Evolutionary conservation across 306 rosid genomes (phyloP).

Genomic region (Arachis hypogaea): DNA sequence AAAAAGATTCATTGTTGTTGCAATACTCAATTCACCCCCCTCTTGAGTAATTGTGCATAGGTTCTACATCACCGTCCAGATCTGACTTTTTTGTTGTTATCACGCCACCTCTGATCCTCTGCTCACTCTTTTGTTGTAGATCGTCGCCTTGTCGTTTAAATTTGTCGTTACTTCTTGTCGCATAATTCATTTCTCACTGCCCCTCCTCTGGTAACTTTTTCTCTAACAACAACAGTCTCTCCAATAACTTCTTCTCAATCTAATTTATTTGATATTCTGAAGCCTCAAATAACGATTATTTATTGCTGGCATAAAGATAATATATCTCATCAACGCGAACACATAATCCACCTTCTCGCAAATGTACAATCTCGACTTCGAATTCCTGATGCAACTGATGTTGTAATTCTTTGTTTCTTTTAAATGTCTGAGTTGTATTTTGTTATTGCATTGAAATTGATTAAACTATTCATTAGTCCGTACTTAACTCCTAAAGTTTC

Average conservation of each 20-base stretch:
- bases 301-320: constrained; percentile 76
- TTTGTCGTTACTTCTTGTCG: too few species aligned
- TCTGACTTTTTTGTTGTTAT: too few species aligned
- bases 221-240: too few species aligned
- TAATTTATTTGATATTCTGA: constrained; percentile 31
- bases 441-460: constrained; percentile 7
- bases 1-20: too few species aligned
- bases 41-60: too few species aligned
- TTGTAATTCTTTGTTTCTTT: constrained; percentile 57
- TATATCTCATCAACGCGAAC: constrained; percentile 88
- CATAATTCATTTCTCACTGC: too few species aligned
- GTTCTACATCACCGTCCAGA: too few species aligned
- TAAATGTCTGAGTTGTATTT: not conserved
- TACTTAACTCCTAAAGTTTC: not conserved
- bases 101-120: too few species aligned
- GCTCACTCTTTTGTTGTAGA: too few species aligned
- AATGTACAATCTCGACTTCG: constrained; percentile 87
- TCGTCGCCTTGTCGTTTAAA: too few species aligned
- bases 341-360: constrained; percentile 83
- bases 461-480: not conserved
- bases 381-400: constrained; percentile 69
- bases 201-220: too few species aligned
- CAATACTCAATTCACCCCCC: too few species aligned
- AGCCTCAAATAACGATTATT: constrained; percentile 29
- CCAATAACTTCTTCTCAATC: not conserved